Conservation (phyloP, 495 filamentous ascomycete genomes). For the Penicillium alfredii region DNA sequence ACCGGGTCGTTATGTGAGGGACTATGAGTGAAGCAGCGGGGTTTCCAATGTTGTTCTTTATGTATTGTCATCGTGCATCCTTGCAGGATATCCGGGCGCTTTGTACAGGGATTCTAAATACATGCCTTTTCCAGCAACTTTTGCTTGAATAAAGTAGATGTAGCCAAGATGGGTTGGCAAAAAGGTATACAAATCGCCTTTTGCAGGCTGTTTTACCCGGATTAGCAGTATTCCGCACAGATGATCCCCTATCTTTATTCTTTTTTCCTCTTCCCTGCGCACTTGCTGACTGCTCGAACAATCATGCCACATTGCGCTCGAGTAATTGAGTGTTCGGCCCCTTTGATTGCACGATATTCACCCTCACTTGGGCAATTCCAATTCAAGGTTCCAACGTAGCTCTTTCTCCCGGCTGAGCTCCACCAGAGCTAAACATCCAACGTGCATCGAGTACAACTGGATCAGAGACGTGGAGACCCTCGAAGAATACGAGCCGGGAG, state of each 20-base stretch:
- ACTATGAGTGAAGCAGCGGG: conserved; percentile 49
- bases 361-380: too few species aligned
- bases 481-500: conserved; percentile 29
- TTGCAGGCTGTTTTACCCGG: too few species aligned
- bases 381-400: too few species aligned
- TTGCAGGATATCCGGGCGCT: conserved; percentile 21
- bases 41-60: conserved; percentile 6
- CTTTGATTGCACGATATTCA: too few species aligned
- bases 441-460: conserved; percentile 26
- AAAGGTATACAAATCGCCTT: too few species aligned
- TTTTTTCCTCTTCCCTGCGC: too few species aligned
- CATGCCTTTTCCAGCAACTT: background rate
- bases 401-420: conserved; percentile 2
- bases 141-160: conserved; percentile 1
- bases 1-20: conserved; percentile 62
- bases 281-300: too few species aligned
- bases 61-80: conserved; percentile 13
- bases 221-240: too few species aligned
- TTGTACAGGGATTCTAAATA: conserved; percentile 15
- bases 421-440: background rate
- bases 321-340: too few species aligned
- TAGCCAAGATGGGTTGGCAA: too few species aligned
- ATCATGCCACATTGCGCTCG: too few species aligned
- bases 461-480: conserved; percentile 29
- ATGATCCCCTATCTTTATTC: too few species aligned